phyloP scores from a whole-genome alignment of 306 rosid species.

The Sesbania bispinosa region DNA sequence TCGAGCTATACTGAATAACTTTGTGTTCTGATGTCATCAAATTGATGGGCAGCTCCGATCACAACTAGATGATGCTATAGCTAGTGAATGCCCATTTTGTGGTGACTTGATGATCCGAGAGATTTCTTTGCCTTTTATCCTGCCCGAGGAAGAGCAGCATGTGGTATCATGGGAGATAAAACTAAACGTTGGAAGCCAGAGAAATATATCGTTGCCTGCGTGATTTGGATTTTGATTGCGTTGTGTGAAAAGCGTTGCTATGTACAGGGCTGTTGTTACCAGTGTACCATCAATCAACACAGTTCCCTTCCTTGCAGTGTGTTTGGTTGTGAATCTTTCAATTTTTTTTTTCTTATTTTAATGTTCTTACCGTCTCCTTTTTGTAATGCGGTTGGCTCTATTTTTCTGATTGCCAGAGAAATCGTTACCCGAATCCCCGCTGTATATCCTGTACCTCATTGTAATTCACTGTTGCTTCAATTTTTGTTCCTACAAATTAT shows the following conservation, averaged over 20 bases:
- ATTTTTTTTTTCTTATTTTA: neutral
- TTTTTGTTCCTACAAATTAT: neutral
- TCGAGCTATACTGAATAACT: constrained; percentile 4
- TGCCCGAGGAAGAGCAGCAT: constrained; percentile 62
- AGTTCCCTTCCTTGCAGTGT: neutral
- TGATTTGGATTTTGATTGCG: constrained; percentile 33
- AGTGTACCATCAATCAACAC: neutral
- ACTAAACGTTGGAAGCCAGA: constrained; percentile 62
- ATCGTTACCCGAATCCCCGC: neutral
- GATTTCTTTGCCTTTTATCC: constrained; percentile 77
- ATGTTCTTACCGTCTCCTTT: neutral
- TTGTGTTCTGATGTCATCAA: neutral
- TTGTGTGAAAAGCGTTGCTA: neutral
- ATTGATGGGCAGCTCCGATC: constrained; percentile 69
- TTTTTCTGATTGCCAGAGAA: neutral
- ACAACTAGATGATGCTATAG: constrained; percentile 91
- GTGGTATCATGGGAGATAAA: constrained; percentile 80
- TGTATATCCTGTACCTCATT: constrained; percentile 13
- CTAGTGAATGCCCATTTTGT: constrained; percentile 95
- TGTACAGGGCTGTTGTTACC: neutral
- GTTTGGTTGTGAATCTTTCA: constrained; percentile 23
- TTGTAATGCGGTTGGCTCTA: neutral
- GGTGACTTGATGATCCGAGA: constrained; percentile 92
- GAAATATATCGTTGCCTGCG: constrained; percentile 54
- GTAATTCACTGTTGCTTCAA: neutral